A percentile compares a stretch with the other conserved stretches of the same genome.
Evolutionary conservation across 108 stramenopile species (phyloP).

Genomic region (Seminavis robusta): DNA sequence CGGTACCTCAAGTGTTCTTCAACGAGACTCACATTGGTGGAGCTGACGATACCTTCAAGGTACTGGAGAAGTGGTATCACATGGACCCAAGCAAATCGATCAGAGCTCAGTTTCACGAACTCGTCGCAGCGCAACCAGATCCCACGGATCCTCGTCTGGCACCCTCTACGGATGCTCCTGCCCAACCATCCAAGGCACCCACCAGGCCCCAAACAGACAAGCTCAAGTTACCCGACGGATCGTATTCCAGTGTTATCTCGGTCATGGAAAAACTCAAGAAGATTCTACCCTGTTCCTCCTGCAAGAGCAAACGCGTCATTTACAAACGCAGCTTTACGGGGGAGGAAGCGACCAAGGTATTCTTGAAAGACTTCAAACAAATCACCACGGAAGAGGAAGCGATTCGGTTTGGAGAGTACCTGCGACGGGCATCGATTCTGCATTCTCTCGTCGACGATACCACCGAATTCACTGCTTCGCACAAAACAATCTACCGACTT

Average conservation of each 20-base stretch:
- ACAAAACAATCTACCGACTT: conserved; percentile 32
- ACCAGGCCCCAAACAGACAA: too few species aligned
- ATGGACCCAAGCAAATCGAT: too few species aligned
- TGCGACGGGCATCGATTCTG: conserved; percentile 28
- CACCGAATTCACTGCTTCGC: conserved; percentile 28
- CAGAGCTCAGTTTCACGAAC: too few species aligned
- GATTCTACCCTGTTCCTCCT: conserved; percentile 21
- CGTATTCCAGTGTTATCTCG: conserved; percentile 25
- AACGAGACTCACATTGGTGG: conserved; percentile 41
- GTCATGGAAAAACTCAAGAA: conserved; percentile 29
- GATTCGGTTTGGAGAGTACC: conserved; percentile 17
- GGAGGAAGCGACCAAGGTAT: conserved; percentile 15
- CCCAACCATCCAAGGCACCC: too few species aligned
- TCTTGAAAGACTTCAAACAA: background rate
- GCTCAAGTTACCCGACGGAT: conserved; percentile 38
- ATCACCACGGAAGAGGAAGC: conserved; percentile 17
- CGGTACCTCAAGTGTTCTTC: conserved; percentile 52
- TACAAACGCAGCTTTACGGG: conserved; percentile 39
- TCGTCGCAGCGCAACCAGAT: conserved; percentile 5
- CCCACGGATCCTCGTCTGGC: conserved; percentile 17
- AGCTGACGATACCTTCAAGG: conserved; percentile 21
- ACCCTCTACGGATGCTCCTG: background rate
- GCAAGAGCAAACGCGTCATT: conserved; percentile 6
- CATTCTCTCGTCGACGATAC: conserved; percentile 12
- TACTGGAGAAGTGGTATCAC: conserved; percentile 37